A percentile compares a stretch with the other conserved stretches of the same genome.
These are phyloP conservation scores for Laburnicola sp. DNA, from an alignment of 2,329 filamentous ascomycete genomes.

Conservation along the genomic window DNA sequence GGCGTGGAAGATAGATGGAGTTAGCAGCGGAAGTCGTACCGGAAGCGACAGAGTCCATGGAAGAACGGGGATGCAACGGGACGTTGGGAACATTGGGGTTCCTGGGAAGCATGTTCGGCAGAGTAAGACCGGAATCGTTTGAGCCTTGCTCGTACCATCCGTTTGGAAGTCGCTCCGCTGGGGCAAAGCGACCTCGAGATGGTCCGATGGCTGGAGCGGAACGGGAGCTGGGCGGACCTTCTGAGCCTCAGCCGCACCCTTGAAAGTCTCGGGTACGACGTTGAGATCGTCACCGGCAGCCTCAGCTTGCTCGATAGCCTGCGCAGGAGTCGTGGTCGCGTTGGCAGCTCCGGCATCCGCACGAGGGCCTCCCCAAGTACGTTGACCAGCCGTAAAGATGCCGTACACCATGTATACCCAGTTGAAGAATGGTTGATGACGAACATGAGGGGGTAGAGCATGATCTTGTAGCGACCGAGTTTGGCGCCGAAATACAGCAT, in stretches of 20 bases:
- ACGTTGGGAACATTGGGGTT: slow-evolving; percentile 51
- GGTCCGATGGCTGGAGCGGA: slow-evolving; percentile 72
- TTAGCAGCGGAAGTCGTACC: slow-evolving; percentile 56
- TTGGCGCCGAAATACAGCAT: slow-evolving; percentile 95
- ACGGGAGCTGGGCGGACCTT: slow-evolving; percentile 55
- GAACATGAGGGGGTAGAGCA: slow-evolving; percentile 95
- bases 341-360: slow-evolving; percentile 86
- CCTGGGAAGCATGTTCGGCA: slow-evolving; percentile 53
- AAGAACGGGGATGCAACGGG: slow-evolving; percentile 61
- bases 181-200: slow-evolving; percentile 76
- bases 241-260: slow-evolving; percentile 56
- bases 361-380: slow-evolving; percentile 93
- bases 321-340: slow-evolving; percentile 71
- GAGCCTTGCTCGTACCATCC: slow-evolving; percentile 68
- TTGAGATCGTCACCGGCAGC: slow-evolving; percentile 85
- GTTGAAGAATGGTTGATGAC: slow-evolving; percentile 93
- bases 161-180: slow-evolving; percentile 66
- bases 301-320: slow-evolving; percentile 82
- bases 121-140: slow-evolving; percentile 68
- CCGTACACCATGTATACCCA: slow-evolving; percentile 99
- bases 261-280: slow-evolving; percentile 83
- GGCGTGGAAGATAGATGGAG: slow-evolving; percentile 67
- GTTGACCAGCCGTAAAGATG: slow-evolving; percentile 89
- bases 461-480: slow-evolving; percentile 87
- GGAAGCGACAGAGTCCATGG: slow-evolving; percentile 68